Evolutionary conservation across 1,139 yeast species (phyloP).

Genomic region (Yamadazyma songkhlaensis): DNA sequence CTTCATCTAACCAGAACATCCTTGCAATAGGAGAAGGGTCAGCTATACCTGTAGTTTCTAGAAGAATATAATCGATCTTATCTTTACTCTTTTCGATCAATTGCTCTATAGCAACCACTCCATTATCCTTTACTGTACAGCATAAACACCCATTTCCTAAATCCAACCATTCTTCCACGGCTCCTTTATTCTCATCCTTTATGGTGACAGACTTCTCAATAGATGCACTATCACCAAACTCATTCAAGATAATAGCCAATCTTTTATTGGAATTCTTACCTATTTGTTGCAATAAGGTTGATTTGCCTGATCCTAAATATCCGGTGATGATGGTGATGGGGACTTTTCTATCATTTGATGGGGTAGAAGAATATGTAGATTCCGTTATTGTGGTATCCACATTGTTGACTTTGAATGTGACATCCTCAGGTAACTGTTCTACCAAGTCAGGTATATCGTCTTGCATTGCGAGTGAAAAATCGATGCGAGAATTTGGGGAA

Average conservation of each 20-base stretch:
- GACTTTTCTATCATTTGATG: conserved; percentile 41
- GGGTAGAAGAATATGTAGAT: conserved; percentile 10
- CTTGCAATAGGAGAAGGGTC: conserved; percentile 96
- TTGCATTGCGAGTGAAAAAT: neutral
- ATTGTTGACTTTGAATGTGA: conserved; percentile 8
- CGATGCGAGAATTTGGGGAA: no score
- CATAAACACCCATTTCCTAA: conserved; percentile 95
- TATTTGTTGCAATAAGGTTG: conserved; percentile 74
- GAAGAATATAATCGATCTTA: conserved; percentile 78
- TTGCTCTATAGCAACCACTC: conserved; percentile 91
- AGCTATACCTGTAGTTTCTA: conserved; percentile 98
- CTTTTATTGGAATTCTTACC: conserved; percentile 67
- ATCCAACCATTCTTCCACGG: conserved; percentile 92
- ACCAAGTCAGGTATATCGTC: conserved; percentile 16
- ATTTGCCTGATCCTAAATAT: conserved; percentile 91
- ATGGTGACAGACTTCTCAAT: conserved; percentile 87
- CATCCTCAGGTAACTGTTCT: conserved; percentile 11
- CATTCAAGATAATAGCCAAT: conserved; percentile 88
- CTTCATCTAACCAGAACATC: conserved; percentile 97
- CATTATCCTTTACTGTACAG: conserved; percentile 92
- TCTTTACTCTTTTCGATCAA: conserved; percentile 71
- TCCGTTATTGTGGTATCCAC: conserved; percentile 12
- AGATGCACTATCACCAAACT: conserved; percentile 84
- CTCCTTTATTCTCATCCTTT: conserved; percentile 49
- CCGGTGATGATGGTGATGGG: conserved; percentile 96